Percentiles rank a stretch among this genome's conserved stretches.
phyloP scores from a whole-genome alignment of 169 alveolate genomes.

The Theileria equi region DNA sequence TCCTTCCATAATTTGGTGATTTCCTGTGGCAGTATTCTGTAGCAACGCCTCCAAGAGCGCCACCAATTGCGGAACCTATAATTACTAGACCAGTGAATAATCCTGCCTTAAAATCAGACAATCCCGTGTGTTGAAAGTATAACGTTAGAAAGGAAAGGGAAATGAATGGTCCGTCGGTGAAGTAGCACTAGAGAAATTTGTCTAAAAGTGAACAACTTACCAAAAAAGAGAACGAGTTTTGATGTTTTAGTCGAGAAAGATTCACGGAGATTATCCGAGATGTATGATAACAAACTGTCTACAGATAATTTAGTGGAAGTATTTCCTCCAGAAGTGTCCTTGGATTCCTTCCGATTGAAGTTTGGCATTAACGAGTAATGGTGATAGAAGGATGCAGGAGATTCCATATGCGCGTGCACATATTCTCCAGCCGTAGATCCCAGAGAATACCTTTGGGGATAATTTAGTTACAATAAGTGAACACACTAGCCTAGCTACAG shows the following conservation, averaged over 20 bases:
- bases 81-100: conserved; percentile 76
- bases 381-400: background rate
- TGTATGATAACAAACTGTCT: background rate
- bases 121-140: conserved; percentile 85
- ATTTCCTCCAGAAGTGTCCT: background rate
- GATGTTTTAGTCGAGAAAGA: conserved; percentile 21
- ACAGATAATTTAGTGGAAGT: background rate
- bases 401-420: conserved; percentile 6
- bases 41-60: conserved; percentile 83
- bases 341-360: background rate
- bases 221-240: conserved; percentile 14
- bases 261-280: background rate
- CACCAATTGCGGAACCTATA: conserved; percentile 83
- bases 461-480: background rate
- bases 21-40: conserved; percentile 78
- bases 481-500: conserved; percentile 30
- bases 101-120: conserved; percentile 82
- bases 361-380: background rate
- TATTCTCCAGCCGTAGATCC: conserved; percentile 25
- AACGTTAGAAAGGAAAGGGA: conserved; percentile 83
- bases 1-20: conserved; percentile 81
- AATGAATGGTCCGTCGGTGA: conserved; percentile 87
- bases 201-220: too few relatives aligned
- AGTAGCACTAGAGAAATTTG: conserved; percentile 45
- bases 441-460: background rate